These are phyloP conservation scores for Capronia coronata DNA, from an alignment of 2,329 filamentous ascomycete genomes.

Conservation along the genomic window DNA sequence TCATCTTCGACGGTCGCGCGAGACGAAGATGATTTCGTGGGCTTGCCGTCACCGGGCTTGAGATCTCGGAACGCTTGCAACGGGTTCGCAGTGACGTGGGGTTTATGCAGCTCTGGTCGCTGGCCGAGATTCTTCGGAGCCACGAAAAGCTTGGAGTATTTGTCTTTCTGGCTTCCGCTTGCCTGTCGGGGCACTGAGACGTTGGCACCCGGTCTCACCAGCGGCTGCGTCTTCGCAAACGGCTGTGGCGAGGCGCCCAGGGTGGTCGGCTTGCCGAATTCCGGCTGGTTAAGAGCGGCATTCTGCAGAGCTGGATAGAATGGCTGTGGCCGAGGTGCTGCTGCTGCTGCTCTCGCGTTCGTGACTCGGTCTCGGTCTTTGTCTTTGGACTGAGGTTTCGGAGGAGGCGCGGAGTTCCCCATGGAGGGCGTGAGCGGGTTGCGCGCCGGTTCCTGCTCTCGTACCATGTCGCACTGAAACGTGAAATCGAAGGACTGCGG, in stretches of 20 bases:
- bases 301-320: conserved; percentile 15
- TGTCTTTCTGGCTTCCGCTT: conserved; percentile 21
- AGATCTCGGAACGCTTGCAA: conserved; percentile 22
- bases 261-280: conserved; percentile 56
- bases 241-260: conserved; percentile 43
- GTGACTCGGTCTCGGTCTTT: conserved; percentile 25
- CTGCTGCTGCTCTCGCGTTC: neutral
- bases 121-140: conserved; percentile 19
- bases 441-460: conserved; percentile 45
- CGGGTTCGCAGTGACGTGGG: conserved; percentile 17
- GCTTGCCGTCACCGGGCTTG: conserved; percentile 25
- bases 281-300: conserved; percentile 32
- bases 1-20: conserved; percentile 6
- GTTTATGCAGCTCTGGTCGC: conserved; percentile 24
- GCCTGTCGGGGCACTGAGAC: conserved; percentile 16
- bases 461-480: conserved; percentile 41
- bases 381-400: conserved; percentile 27
- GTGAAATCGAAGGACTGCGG: conserved; percentile 13
- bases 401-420: conserved; percentile 33
- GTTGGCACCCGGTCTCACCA: conserved; percentile 33
- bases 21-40: conserved; percentile 25
- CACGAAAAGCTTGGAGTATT: conserved; percentile 26
- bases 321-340: neutral
- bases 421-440: conserved; percentile 34
- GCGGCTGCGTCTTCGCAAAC: conserved; percentile 43